These are phyloP conservation scores for Exophiala phaeomuriformis DNA, from an alignment of 2,329 filamentous ascomycete genomes.

Conservation along the genomic window DNA sequence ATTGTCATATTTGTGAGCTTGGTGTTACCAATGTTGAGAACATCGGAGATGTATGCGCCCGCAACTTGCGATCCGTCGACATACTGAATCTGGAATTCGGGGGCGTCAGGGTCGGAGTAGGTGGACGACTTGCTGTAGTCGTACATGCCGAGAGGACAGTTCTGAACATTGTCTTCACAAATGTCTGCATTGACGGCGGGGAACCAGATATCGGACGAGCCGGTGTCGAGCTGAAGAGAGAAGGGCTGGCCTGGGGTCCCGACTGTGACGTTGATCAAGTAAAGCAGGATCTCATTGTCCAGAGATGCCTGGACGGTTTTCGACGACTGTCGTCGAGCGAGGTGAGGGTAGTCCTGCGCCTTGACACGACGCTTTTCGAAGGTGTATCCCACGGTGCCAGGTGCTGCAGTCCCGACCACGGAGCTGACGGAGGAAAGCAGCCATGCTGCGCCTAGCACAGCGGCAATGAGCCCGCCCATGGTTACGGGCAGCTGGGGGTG, in stretches of 20 bases:
- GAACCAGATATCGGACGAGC: slow-evolving; percentile 63
- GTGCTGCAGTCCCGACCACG: slow-evolving; percentile 7
- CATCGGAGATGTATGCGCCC: slow-evolving; percentile 36
- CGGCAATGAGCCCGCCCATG: slow-evolving; percentile 13
- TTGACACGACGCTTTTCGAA: slow-evolving; percentile 21
- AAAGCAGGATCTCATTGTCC: slow-evolving; percentile 38
- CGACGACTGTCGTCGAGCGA: slow-evolving; percentile 16
- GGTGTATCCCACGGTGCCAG: slow-evolving; percentile 20
- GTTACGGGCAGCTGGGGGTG: background rate
- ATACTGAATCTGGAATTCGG: slow-evolving; percentile 35
- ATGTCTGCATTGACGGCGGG: slow-evolving; percentile 23
- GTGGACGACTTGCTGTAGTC: slow-evolving; percentile 26
- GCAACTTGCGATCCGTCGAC: slow-evolving; percentile 33
- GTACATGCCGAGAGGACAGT: slow-evolving; percentile 24
- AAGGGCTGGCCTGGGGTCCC: slow-evolving; percentile 56
- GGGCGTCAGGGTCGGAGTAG: slow-evolving; percentile 15
- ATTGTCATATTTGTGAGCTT: slow-evolving; percentile 36
- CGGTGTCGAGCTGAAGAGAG: slow-evolving; percentile 58
- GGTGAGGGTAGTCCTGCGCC: slow-evolving; percentile 10
- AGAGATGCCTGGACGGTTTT: slow-evolving; percentile 20
- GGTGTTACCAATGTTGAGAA: slow-evolving; percentile 31
- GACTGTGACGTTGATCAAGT: slow-evolving; percentile 56
- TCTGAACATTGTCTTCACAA: slow-evolving; percentile 18
- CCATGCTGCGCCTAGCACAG: slow-evolving; percentile 13
- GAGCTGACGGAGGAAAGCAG: slow-evolving; percentile 17